Conservation (phyloP, 257 asterid species). For the Plantago major region DNA sequence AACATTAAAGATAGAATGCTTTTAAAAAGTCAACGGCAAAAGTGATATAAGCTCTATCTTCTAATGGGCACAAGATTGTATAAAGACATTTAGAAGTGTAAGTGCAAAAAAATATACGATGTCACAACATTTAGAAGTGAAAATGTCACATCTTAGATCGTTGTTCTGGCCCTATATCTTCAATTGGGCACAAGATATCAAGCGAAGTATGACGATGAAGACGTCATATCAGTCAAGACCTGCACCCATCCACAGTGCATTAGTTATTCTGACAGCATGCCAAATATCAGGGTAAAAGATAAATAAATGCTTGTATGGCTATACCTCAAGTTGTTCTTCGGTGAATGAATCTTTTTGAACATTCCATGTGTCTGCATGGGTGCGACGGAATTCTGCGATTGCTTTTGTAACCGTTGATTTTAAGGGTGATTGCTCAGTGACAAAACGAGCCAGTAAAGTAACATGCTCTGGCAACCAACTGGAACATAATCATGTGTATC, state of each 20-base stretch:
- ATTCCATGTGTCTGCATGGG: conserved; percentile 99
- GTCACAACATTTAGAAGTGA: too few species aligned
- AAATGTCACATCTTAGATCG: too few species aligned
- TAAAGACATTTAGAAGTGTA: too few species aligned
- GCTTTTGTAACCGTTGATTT: conserved; percentile 99
- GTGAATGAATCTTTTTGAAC: conserved; percentile 83
- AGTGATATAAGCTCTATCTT: too few species aligned
- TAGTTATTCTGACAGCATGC: conserved; percentile 8
- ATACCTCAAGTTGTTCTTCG: conserved; percentile 98
- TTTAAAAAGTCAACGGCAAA: too few species aligned
- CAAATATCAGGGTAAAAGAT: conserved; percentile 1
- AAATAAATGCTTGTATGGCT: conserved; percentile 1
- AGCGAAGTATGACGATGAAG: conserved; percentile 97
- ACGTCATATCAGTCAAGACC: conserved; percentile 93
- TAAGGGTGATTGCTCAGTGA: conserved; percentile 83
- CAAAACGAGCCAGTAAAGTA: conserved; percentile 81
- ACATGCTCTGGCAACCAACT: conserved; percentile 99
- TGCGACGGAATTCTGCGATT: conserved; percentile 93
- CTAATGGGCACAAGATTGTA: too few species aligned
- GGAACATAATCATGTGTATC: conserved; percentile 21
- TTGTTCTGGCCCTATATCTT: too few species aligned
- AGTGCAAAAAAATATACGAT: too few species aligned
- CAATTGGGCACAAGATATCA: conserved; percentile 27
- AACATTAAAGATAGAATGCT: too few species aligned
- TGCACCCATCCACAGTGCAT: conserved; percentile 35